phyloP scores from a whole-genome alignment of 768 basidiomycete species.

The Hericium erinaceus region DNA sequence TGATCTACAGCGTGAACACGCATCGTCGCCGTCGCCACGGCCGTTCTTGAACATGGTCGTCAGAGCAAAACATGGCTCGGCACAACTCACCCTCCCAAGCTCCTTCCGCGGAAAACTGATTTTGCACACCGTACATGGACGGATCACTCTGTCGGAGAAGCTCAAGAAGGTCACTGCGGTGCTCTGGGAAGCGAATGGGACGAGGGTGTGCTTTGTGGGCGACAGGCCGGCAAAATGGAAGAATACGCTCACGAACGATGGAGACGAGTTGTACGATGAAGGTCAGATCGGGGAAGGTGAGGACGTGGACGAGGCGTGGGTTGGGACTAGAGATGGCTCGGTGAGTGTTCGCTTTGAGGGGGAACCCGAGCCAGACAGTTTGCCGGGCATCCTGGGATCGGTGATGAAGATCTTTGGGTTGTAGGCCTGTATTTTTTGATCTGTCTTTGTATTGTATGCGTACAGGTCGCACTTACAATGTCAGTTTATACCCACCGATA shows the following conservation, averaged over 20 bases:
- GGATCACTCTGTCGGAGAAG: not conserved
- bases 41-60: not conserved
- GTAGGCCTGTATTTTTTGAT: not conserved
- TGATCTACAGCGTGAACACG: not conserved
- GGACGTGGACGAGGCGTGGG: not conserved
- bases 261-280: not conserved
- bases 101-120: not conserved
- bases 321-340: not conserved
- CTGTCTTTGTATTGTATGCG: not conserved
- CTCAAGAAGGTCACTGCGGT: not conserved
- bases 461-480: too few relatives aligned
- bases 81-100: not conserved
- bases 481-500: too few relatives aligned
- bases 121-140: not conserved
- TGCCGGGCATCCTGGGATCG: not conserved
- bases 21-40: not conserved
- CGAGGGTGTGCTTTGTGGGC: not conserved
- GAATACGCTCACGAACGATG: not conserved
- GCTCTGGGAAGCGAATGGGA: not conserved
- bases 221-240: not conserved
- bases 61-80: not conserved
- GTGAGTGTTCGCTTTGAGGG: not conserved
- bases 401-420: not conserved
- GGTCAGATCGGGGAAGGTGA: not conserved
- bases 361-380: not conserved